phyloP scores from a whole-genome alignment of 139 green algal species.

The Micromonas pusilla region DNA sequence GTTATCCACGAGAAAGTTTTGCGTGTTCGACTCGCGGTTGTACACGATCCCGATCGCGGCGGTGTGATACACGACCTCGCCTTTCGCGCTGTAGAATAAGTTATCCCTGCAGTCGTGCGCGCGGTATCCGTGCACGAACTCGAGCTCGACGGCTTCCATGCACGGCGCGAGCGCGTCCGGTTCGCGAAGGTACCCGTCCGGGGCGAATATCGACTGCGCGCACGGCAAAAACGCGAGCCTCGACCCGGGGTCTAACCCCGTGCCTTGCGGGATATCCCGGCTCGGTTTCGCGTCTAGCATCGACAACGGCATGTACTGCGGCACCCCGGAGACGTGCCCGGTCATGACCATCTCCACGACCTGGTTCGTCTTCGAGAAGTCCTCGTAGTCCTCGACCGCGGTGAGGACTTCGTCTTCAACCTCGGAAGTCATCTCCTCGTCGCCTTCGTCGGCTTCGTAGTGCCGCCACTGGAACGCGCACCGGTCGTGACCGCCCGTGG shows the following conservation, averaged over 20 bases:
- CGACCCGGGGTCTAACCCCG: constrained; percentile 17
- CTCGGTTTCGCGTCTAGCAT: background rate
- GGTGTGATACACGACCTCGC: constrained; percentile 23
- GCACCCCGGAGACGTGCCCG: background rate
- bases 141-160: constrained; percentile 23
- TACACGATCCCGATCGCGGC: constrained; percentile 22
- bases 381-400: constrained; percentile 20
- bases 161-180: constrained; percentile 8
- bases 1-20: constrained; percentile 23
- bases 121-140: constrained; percentile 22
- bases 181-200: constrained; percentile 19
- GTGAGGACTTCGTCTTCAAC: constrained; percentile 23
- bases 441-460: constrained; percentile 27
- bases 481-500: constrained; percentile 16
- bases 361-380: background rate
- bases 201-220: constrained; percentile 4
- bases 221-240: constrained; percentile 24
- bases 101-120: constrained; percentile 19
- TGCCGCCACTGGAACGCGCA: constrained; percentile 32
- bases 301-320: constrained; percentile 15
- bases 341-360: constrained; percentile 18
- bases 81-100: constrained; percentile 17
- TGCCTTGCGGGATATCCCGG: constrained; percentile 3
- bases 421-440: constrained; percentile 21
- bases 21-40: constrained; percentile 26